Evolutionary conservation across 805 yeast species (phyloP), one percentile per base, ranked within the genome.

Genomic region (Candida yuanshanica): DNA sequence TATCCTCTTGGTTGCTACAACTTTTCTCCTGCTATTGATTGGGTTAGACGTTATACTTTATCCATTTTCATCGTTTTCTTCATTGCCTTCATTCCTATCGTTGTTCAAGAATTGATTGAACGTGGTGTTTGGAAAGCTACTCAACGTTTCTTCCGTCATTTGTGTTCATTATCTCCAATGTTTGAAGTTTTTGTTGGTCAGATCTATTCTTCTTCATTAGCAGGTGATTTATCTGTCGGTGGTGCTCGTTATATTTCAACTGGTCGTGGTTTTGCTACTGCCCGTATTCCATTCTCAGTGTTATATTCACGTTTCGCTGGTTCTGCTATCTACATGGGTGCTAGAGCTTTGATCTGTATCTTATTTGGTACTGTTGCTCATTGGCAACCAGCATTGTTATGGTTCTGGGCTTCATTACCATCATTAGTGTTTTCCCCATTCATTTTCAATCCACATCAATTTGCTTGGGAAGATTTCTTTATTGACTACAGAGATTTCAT

Each of bases 361-460:
- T 62, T 82, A 46, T 82, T 82, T 47, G 88, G 85, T 57, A 75
- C 89, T 16, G 78, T 79, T 53, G 74, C 89, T 22, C 80, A 79
- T 57, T 84, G 98, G 98, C 95, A 87, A 67, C 83, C 96, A 20
- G 86, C 97, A 33, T 72, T 93, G 54, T 66, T 91, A 49, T 93
- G 97, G 96, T 93, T 93, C 79, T 93, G 98, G 97, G 83, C 93
- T 45, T 83, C 95, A 16, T 70, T 89, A 53, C 73, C 89, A 36
- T 86, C 98, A 4, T 74, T 93, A 68, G 75, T 88, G 68, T 78
- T 88, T 53, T 83, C 98, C 37, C 99, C 99, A 57, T 89, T 91
- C 64, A 60, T 93, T 46, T 93, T 88, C 79, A 93, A 93, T 69
- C 99, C 99, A 36, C 97, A 91, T 69, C 98, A 93, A 72, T 93